Evolutionary conservation across 75 land plant genomes (phyloP).

Genomic region (Chamaecyparis obtusa): DNA sequence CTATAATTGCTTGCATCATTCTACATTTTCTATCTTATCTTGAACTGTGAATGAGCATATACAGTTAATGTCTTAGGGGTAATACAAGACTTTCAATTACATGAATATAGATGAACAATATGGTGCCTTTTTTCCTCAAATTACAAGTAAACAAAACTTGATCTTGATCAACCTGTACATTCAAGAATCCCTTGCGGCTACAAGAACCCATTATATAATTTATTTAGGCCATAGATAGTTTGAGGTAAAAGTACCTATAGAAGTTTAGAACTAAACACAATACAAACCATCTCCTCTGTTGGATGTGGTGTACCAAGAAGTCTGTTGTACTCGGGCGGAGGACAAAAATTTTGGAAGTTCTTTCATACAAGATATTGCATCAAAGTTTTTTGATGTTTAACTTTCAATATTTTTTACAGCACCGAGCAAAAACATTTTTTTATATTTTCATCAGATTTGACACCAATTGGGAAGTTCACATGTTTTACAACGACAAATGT

Average conservation of each 20-base stretch:
- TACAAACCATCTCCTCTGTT: not conserved
- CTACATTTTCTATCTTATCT: not conserved
- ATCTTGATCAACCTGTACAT: too few relatives aligned
- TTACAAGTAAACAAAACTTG: too few relatives aligned
- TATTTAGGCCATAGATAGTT: too few relatives aligned
- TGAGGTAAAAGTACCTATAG: too few relatives aligned
- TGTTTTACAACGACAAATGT: too few relatives aligned
- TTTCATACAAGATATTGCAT: not conserved
- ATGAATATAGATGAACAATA: not conserved
- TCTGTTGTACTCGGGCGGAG: not conserved
- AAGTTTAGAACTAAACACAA: too few relatives aligned
- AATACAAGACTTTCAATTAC: not conserved
- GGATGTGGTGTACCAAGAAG: not conserved
- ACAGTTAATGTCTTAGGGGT: not conserved
- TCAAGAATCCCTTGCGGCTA: not conserved
- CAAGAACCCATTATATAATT: too few relatives aligned
- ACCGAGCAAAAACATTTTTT: too few relatives aligned
- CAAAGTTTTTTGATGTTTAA: not conserved
- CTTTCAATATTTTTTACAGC: not conserved
- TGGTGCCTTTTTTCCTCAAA: not conserved
- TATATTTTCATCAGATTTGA: too few relatives aligned
- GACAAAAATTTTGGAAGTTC: not conserved
- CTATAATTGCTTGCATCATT: not conserved
- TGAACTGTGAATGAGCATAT: not conserved
- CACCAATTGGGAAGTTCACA: too few relatives aligned